Evolutionary conservation across 192 early-diverging fungal species (phyloP).

Genomic region (Thamnidium elegans): DNA sequence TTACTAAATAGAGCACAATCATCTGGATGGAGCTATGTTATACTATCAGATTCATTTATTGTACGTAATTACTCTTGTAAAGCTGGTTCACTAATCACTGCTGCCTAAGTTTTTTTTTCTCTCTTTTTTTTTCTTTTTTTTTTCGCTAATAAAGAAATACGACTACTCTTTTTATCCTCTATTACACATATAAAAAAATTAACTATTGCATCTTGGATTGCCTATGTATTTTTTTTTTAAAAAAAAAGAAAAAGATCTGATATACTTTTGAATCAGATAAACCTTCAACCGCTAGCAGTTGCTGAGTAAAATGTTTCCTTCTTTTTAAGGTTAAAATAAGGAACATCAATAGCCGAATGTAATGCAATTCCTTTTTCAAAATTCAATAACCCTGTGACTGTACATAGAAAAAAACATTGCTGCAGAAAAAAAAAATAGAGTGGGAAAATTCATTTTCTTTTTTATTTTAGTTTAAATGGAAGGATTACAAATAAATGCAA

Average conservation of each 20-base stretch:
- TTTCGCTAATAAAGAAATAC: background rate
- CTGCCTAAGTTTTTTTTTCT: background rate
- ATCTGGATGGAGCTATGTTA: slow-evolving; percentile 34
- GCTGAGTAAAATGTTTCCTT: no score
- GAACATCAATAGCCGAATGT: no score
- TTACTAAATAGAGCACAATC: slow-evolving; percentile 24
- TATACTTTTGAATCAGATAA: background rate
- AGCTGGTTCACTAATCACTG: slow-evolving; percentile 2
- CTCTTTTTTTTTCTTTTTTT: background rate
- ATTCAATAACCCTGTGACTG: no score
- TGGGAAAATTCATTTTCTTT: background rate
- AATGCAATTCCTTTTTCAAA: no score
- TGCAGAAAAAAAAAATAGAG: background rate
- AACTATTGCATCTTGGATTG: background rate
- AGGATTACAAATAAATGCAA: slow-evolving; percentile 1
- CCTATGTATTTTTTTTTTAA: background rate
- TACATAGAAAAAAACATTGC: no score
- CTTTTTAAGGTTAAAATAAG: no score
- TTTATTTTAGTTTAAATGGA: background rate
- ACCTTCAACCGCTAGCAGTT: no score
- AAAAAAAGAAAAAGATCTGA: no score
- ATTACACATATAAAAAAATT: background rate
- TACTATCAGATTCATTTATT: slow-evolving; percentile 30
- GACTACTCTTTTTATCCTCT: background rate
- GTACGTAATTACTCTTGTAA: slow-evolving; percentile 22